Evolutionary conservation across 176 grass and related monocot species (phyloP).

Genomic region (Juncus inflexus): DNA sequence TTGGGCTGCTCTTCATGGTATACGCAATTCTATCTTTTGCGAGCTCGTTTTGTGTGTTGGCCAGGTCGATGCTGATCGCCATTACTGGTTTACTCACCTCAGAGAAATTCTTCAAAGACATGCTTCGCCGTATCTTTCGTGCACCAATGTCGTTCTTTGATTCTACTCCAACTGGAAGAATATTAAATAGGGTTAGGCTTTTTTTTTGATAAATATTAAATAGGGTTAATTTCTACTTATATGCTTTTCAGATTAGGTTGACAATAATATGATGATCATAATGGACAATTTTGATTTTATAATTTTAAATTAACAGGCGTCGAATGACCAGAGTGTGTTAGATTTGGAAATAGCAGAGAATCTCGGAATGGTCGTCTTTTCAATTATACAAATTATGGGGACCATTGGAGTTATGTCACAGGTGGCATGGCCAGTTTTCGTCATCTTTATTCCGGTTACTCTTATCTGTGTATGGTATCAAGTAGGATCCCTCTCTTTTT

Average conservation of each 20-base stretch:
- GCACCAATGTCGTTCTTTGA: constrained; percentile 99
- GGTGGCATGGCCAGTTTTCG: constrained; percentile 94
- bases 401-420: constrained; percentile 94
- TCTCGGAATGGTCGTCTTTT: constrained; percentile 73
- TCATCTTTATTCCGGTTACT: constrained; percentile 84
- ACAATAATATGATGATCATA: too few species aligned
- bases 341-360: constrained; percentile 70
- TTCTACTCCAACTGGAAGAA: constrained; percentile 90
- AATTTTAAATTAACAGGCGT: constrained; percentile 41
- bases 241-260: too few species aligned
- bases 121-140: constrained; percentile 67
- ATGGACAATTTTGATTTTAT: not conserved
- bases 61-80: constrained; percentile 47
- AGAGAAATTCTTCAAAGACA: constrained; percentile 76
- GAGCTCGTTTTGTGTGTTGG: constrained; percentile 61
- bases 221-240: constrained; percentile 42
- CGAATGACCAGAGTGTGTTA: constrained; percentile 86
- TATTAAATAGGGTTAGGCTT: constrained; percentile 91
- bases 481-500: constrained; percentile 38
- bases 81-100: constrained; percentile 57
- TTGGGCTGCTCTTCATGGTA: constrained; percentile 56
- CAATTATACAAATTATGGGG: constrained; percentile 76
- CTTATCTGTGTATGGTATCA: constrained; percentile 58
- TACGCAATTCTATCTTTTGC: constrained; percentile 62
- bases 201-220: too few species aligned